Base-by-base conservation (phyloP, 1,139 yeast species). In the Pichia sp. region DNA sequence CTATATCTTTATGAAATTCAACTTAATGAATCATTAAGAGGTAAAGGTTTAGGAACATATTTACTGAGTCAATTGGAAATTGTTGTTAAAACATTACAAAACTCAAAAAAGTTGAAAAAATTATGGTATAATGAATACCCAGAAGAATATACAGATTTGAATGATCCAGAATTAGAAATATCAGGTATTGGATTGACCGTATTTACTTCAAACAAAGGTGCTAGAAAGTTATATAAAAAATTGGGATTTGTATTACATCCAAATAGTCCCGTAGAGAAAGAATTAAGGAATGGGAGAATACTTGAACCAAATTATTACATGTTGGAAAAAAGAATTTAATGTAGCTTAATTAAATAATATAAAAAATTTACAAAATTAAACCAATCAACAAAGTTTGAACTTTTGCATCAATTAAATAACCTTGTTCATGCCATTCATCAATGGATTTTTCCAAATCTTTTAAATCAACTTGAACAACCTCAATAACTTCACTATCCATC, bases 401-500 rank as follows among this genome's bases (percentile, higher is more conserved):
- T 60, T 96, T 80, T 2, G 96, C 91, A 70, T 91, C 99, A 25
- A 91, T 71, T 34, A 79, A 78, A 66, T 81, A 88, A 0, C 96
- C 96, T 66, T 86, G 77, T 4, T 67, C 63, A 36, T 73, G 77
- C 25, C 90, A 68, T 38, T 72, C 65, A 18, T 71, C 70, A 65
- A 91, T 67, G 42, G 73, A 77, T 25, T 73, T 74, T n/a, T 83
- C 79, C 52, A 91, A 76, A 30, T 73, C 67, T 19, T 71, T 68
- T 58, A 90, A 66, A 10, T 91, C 89, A 42, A 89, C 83, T 0
- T 76, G 74, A 63, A 90, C 86, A 14, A 88, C 83, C 60, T 89
- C 96, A 51, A 91, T 91, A 64, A 84, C 90, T 70, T 91, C 98
- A 50, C 84, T 85, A 9, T 88, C 96, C 69, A 91, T 97, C 58